Evolutionary conservation across 257 asterid species (phyloP).

Genomic region (Solanum paucissectum): DNA sequence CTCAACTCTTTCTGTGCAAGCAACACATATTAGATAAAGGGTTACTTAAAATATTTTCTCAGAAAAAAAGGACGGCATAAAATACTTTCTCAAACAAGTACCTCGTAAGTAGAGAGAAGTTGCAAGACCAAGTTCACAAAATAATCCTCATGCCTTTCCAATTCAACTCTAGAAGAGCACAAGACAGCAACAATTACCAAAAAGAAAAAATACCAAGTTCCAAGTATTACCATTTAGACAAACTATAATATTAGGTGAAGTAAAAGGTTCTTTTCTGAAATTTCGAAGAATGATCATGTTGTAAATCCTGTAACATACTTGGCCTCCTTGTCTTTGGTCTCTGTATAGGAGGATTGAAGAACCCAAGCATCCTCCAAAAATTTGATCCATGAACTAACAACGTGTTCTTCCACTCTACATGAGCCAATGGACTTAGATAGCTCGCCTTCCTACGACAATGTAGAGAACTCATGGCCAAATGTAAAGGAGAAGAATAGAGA

Average conservation of each 20-base stretch:
- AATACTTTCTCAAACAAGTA: slow-evolving; percentile 13
- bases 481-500: not conserved
- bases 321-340: slow-evolving; percentile 57
- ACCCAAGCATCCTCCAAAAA: slow-evolving; percentile 97
- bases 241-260: not conserved
- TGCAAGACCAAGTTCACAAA: slow-evolving; percentile 58
- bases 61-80: not conserved
- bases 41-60: not conserved
- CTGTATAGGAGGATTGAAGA: slow-evolving; percentile 66
- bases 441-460: slow-evolving; percentile 64
- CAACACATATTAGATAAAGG: not conserved
- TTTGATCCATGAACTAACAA: slow-evolving; percentile 72
- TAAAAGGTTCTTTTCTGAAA: not conserved
- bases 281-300: not conserved
- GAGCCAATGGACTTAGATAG: slow-evolving; percentile 56
- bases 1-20: slow-evolving; percentile 66
- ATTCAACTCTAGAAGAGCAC: slow-evolving; percentile 47
- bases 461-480: not conserved
- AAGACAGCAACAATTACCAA: not conserved
- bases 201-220: not conserved
- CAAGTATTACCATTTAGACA: not conserved
- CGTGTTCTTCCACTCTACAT: slow-evolving; percentile 60
- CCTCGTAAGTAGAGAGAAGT: slow-evolving; percentile 85
- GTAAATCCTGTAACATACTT: slow-evolving; percentile 31
- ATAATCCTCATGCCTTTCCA: slow-evolving; percentile 81